Evolutionary conservation across 73 alveolate genomes (phyloP).

Genomic region (Paramecium sonneborni): DNA sequence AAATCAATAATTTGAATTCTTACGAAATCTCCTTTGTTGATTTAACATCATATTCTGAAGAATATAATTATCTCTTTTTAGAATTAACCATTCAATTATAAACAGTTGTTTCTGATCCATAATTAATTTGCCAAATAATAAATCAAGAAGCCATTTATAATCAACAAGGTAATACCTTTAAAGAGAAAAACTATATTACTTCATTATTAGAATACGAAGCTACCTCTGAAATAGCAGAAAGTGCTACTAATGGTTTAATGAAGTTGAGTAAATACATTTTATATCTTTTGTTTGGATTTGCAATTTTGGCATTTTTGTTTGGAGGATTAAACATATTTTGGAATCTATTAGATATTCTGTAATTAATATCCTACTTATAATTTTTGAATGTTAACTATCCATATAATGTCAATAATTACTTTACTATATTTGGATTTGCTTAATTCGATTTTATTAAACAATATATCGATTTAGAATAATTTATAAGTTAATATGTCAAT

Average conservation of each 20-base stretch:
- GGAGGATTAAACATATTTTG: constrained; percentile 53
- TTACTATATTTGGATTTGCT: constrained; percentile 54
- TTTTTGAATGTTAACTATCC: constrained; percentile 20
- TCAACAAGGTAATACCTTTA: background rate
- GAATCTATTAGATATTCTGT: background rate
- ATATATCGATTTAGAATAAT: background rate
- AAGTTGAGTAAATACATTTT: background rate
- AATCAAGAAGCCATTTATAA: background rate
- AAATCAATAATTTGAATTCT: background rate
- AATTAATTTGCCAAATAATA: background rate
- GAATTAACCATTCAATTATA: background rate
- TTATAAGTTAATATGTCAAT: background rate
- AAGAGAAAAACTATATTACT: background rate
- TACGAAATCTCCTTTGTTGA: background rate
- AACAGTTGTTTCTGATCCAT: background rate
- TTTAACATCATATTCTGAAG: background rate
- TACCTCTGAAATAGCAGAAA: background rate
- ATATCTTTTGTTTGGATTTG: constrained; percentile 23
- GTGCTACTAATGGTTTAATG: constrained; percentile 36
- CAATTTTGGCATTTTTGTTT: constrained; percentile 33
- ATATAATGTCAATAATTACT: background rate
- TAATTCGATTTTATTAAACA: background rate
- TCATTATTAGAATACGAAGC: background rate
- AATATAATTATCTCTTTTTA: background rate
- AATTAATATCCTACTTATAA: constrained; percentile 23